phyloP scores from a whole-genome alignment of 495 filamentous ascomycete genomes.

The Talaromyces trachyspermus region DNA sequence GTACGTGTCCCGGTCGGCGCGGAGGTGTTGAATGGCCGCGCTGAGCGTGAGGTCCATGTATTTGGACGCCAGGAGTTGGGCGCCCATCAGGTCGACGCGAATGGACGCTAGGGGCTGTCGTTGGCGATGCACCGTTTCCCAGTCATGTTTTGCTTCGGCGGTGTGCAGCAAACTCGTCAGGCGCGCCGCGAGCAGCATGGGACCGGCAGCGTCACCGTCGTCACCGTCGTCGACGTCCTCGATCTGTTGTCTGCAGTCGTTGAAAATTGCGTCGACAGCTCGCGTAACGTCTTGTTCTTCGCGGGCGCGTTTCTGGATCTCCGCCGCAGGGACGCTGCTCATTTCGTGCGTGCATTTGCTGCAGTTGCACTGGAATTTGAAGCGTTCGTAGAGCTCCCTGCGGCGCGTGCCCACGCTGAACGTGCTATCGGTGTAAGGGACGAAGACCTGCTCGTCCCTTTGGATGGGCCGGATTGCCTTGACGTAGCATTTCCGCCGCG shows the following conservation, averaged over 20 bases:
- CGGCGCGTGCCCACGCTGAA: constrained; percentile 40
- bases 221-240: not conserved
- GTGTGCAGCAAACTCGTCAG: not conserved
- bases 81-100: not conserved
- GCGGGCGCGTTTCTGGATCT: too few relatives aligned
- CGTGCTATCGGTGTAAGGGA: constrained; percentile 61
- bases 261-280: too few relatives aligned
- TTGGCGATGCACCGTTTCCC: not conserved
- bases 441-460: constrained; percentile 54
- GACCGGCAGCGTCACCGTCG: too few relatives aligned
- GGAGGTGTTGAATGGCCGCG: constrained; percentile 28
- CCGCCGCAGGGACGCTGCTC: too few relatives aligned
- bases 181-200: too few relatives aligned
- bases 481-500: constrained; percentile 36
- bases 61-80: not conserved
- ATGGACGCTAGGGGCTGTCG: not conserved
- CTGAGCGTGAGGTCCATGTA: not conserved
- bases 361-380: not conserved
- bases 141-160: not conserved
- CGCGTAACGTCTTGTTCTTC: too few relatives aligned
- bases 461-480: constrained; percentile 41
- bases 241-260: not conserved
- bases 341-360: not conserved
- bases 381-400: constrained; percentile 12
- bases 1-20: constrained; percentile 32